Base-by-base conservation (phyloP, 352 stramenopile genomes). In the Phytophthora sp. region DNA sequence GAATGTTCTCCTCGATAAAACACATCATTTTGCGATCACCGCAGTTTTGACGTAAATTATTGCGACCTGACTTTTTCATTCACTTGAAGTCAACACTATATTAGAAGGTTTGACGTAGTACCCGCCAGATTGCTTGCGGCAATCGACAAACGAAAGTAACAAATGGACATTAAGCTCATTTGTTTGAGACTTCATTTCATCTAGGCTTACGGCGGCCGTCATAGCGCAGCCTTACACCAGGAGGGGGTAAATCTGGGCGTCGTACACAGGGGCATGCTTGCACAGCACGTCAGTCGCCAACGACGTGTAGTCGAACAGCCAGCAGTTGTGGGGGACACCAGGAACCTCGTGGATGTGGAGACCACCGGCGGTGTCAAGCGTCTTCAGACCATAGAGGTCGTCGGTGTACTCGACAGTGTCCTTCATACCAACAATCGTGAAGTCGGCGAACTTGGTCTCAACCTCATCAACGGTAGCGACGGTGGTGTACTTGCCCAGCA, bases 401-500 rank as follows among this genome's bases (percentile, higher is more conserved):
- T 54, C 32, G 12, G 49, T 56, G 57, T 80, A 83, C 57, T 81
- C 71, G 17, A 32, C 31, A 1, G 68, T 78, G 11, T 71, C 17
- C 48, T 62, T 74, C 68, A 80, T 78, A 24, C 35, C 44, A 27
- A 72, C 24, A 21, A 86, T 59, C 4, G 48, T 65, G 20, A 86
- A 50, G 28, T 58, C 30, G 4, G 41, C 34, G 27, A 79, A 79
- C 42, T 71, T 61, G 21, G 74, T 67, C 51, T 69, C 41, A 5
- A 82, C 42, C 11, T 69, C 65, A n/a, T 71, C 49, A 11, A 73
- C 21, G 0, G 54, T 64, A 4, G 26, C 46, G 2, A 88, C 74
- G 5, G 69, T 72, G 18, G 66, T 73, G 64, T 86, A 88, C 17
- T 74, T 69, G 28, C 74, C 74, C 7, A 86, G 46, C 3, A 84